phyloP scores from a whole-genome alignment of 148 eudicot species.

The Cornus suecica region DNA sequence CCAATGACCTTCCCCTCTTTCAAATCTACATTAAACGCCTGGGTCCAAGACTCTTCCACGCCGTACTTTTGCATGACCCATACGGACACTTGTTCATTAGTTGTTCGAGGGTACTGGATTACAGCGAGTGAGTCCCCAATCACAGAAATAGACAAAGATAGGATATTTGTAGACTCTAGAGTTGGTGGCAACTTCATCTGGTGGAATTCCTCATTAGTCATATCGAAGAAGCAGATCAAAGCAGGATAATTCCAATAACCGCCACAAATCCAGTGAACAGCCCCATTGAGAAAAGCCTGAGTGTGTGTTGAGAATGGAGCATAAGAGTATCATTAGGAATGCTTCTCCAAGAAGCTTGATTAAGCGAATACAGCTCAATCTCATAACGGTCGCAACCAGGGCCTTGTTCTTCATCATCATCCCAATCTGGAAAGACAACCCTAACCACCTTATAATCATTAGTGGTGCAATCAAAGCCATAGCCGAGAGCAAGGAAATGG shows the following conservation, averaged over 20 bases:
- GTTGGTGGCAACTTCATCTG: neutral
- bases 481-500: too few species aligned
- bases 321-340: neutral
- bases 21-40: neutral
- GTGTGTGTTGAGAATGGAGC: neutral
- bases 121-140: neutral
- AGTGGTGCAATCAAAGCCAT: too few species aligned
- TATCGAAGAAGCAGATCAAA: neutral
- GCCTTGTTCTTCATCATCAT: too few species aligned
- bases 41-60: neutral
- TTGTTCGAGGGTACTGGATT: neutral
- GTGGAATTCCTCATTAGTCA: constrained; percentile 1
- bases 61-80: constrained; percentile 1
- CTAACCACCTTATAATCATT: too few species aligned
- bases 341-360: neutral
- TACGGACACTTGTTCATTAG: neutral
- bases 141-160: neutral
- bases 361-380: neutral
- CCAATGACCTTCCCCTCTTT: neutral
- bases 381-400: too few species aligned
- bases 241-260: neutral
- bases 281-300: constrained; percentile 6
- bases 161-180: neutral
- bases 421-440: too few species aligned
- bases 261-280: neutral